A percentile compares a stretch with the other conserved stretches of the same genome.
Conservation (phyloP, 164 flowering plant species). For the Aristolochia californica region DNA sequence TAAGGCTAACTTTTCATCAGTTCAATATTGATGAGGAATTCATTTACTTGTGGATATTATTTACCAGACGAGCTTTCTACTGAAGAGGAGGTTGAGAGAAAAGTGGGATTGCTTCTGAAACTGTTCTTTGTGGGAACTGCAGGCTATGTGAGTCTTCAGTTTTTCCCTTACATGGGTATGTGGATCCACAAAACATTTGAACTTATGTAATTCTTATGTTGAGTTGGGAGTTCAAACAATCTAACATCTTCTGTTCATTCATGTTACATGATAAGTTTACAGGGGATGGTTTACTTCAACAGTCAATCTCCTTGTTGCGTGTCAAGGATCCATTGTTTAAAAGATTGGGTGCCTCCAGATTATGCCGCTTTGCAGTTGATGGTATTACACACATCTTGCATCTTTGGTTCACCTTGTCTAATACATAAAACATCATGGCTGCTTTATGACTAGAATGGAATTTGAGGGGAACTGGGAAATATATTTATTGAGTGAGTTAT, state of each 20-base stretch:
- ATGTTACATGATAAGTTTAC: conserved; percentile 5
- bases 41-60: background rate
- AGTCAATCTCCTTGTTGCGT: conserved; percentile 67
- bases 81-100: conserved; percentile 81
- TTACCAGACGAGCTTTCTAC: conserved; percentile 47
- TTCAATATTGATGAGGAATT: too few species aligned
- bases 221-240: background rate
- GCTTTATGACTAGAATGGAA: too few species aligned
- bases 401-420: background rate
- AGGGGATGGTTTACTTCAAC: conserved; percentile 86
- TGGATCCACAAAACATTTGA: background rate
- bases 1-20: too few species aligned
- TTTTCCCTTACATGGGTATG: conserved; percentile 87
- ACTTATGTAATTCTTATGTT: background rate
- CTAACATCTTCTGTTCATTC: too few species aligned
- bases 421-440: background rate
- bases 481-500: background rate
- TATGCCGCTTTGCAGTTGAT: conserved; percentile 77
- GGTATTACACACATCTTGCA: conserved; percentile 28
- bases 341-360: conserved; percentile 94
- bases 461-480: background rate
- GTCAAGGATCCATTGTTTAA: conserved; percentile 92
- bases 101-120: conserved; percentile 84
- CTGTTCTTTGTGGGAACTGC: conserved; percentile 79
- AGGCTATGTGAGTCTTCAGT: conserved; percentile 46